These are phyloP conservation scores for Pseudocercospora eumusae DNA, from an alignment of 2,329 filamentous ascomycete species.

Conservation along the genomic window DNA sequence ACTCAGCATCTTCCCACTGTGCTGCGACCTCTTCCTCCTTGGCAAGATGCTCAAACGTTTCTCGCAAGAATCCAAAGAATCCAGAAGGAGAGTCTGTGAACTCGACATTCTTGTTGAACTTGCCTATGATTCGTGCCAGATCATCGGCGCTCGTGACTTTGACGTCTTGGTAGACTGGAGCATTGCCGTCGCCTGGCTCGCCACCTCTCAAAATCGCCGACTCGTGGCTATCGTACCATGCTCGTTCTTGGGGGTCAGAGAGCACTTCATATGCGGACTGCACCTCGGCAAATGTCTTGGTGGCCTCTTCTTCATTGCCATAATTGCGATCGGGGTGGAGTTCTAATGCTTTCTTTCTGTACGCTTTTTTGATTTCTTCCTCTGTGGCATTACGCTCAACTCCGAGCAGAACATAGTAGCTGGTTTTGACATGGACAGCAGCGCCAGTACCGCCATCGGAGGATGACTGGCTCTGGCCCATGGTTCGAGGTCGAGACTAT, in stretches of 20 bases:
- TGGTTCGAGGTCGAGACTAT: conserved; percentile 25
- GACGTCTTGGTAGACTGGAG: conserved; percentile 67
- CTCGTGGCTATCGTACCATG: conserved; percentile 96
- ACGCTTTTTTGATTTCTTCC: conserved; percentile 94
- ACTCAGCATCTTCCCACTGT: conserved; percentile 64
- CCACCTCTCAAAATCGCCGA: conserved; percentile 75
- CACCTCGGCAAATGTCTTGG: conserved; percentile 82
- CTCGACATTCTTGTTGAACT: conserved; percentile 74
- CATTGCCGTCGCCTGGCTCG: conserved; percentile 49
- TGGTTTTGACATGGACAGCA: conserved; percentile 59
- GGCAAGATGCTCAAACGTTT: conserved; percentile 77
- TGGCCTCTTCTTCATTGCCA: conserved; percentile 79
- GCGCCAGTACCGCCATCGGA: conserved; percentile 32
- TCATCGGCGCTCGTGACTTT: conserved; percentile 79
- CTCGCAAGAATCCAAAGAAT: conserved; percentile 78
- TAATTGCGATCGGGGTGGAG: conserved; percentile 94
- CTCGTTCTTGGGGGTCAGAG: conserved; percentile 89
- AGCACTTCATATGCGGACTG: conserved; percentile 95
- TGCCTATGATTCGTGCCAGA: conserved; percentile 73
- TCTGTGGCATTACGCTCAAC: conserved; percentile 72
- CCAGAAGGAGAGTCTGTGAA: conserved; percentile 78
- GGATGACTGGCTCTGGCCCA: conserved; percentile 53
- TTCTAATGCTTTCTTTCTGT: conserved; percentile 85
- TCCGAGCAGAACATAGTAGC: conserved; percentile 82
- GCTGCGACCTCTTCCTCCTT: conserved; percentile 76